Percentiles rank a stretch among this genome's conserved stretches.
phyloP scores from a whole-genome alignment of 2,329 filamentous ascomycete genomes.

The Colletotrichum sp. region DNA sequence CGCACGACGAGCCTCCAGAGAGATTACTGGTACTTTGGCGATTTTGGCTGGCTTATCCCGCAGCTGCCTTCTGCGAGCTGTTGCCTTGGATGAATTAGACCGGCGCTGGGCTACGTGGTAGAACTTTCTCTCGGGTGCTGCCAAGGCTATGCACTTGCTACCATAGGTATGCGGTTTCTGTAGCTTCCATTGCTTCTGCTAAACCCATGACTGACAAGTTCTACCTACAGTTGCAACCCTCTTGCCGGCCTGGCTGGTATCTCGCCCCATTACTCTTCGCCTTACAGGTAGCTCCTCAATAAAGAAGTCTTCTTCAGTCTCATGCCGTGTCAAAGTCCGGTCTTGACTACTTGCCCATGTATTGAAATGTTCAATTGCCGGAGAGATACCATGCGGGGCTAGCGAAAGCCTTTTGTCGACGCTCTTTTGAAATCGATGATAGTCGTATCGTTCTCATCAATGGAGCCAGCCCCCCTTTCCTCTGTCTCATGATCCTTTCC shows the following conservation, averaged over 20 bases:
- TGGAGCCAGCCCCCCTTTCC: background rate
- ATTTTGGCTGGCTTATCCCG: background rate
- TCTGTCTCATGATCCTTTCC: background rate
- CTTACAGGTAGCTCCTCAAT: background rate
- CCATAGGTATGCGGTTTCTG: rapidly evolving
- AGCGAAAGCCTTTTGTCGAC: background rate
- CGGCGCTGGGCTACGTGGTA: background rate
- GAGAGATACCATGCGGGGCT: background rate
- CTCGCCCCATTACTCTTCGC: background rate
- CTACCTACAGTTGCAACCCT: background rate
- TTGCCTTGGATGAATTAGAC: background rate
- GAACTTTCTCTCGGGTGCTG: background rate
- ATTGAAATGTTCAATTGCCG: background rate
- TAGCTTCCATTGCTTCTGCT: rapidly evolving
- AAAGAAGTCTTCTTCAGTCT: background rate
- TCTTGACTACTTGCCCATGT: background rate
- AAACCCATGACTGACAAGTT: background rate
- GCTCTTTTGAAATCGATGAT: background rate
- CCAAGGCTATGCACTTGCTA: background rate
- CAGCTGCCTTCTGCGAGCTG: background rate
- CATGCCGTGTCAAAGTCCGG: background rate
- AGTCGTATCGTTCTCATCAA: background rate
- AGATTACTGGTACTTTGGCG: background rate
- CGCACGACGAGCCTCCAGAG: rapidly evolving
- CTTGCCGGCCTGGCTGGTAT: background rate